Conservation (phyloP, 305 asterid genomes). For the Andrographis paniculata region DNA sequence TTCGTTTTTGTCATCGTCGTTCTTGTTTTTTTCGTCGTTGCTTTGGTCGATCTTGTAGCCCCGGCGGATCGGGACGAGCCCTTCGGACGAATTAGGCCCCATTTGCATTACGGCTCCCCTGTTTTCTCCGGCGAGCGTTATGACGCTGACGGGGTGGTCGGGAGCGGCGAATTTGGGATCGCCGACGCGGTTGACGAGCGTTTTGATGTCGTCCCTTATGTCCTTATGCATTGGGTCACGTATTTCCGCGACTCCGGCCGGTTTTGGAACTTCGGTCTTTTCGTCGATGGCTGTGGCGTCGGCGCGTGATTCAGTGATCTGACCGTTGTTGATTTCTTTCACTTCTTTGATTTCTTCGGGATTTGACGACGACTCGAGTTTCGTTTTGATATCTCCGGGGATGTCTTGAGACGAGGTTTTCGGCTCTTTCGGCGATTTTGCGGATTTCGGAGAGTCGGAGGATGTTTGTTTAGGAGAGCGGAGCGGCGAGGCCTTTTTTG, state of each 20-base stretch:
- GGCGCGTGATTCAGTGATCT: constrained; percentile 13
- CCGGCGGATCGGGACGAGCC: constrained; percentile 49
- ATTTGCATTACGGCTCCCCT: constrained; percentile 82
- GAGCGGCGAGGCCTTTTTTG: constrained; percentile 25
- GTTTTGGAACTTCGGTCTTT: constrained; percentile 18
- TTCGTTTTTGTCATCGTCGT: constrained; percentile 17
- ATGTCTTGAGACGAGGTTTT: constrained; percentile 15
- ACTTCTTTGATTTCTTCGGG: constrained; percentile 30
- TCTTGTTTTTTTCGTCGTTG: constrained; percentile 21
- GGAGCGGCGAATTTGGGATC: constrained; percentile 25
- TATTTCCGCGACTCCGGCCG: constrained; percentile 17
- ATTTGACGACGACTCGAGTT: constrained; percentile 13
- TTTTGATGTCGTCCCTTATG: constrained; percentile 34
- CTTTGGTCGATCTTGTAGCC: constrained; percentile 53
- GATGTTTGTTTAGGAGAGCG: constrained; percentile 32
- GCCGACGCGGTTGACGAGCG: constrained; percentile 25
- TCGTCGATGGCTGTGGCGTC: constrained; percentile 22
- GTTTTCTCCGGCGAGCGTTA: constrained; percentile 89
- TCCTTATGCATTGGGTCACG: constrained; percentile 29
- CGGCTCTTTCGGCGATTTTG: constrained; percentile 14
- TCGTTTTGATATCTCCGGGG: constrained; percentile 9
- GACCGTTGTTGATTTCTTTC: constrained; percentile 30
- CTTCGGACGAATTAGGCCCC: constrained; percentile 43
- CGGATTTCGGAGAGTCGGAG: constrained; percentile 25
- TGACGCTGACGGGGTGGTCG: constrained; percentile 40